Conservation (phyloP, 352 stramenopile species). For the Phytophthora fragariae region DNA sequence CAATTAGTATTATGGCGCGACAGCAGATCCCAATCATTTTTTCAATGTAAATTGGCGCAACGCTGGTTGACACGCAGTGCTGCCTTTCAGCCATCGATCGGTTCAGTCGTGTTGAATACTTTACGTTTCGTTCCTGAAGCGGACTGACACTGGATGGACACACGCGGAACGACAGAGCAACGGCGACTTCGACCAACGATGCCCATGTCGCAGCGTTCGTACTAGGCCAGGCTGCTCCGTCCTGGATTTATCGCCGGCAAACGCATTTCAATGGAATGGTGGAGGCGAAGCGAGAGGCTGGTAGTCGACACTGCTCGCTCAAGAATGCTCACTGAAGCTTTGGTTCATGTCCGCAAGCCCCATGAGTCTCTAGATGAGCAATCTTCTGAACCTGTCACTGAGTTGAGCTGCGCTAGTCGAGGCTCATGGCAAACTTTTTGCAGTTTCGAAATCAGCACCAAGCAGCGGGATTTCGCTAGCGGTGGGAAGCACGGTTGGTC, state of each 20-base stretch:
- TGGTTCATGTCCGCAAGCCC: background rate
- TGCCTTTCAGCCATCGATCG: background rate
- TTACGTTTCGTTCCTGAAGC: background rate
- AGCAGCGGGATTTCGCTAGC: background rate
- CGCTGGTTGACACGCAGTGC: background rate
- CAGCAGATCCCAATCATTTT: no score
- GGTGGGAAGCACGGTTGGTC: background rate
- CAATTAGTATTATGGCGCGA: no score
- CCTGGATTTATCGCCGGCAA: constrained; percentile 26
- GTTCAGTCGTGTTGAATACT: background rate
- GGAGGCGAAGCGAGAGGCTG: background rate
- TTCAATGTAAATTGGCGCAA: no score
- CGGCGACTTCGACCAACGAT: constrained; percentile 8
- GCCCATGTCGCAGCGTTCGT: constrained; percentile 21
- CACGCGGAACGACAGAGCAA: constrained; percentile 20
- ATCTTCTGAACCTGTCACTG: background rate
- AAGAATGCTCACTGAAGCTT: background rate
- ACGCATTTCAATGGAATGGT: constrained; percentile 9
- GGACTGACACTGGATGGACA: constrained; percentile 22
- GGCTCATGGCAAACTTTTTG: background rate
- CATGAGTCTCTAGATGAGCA: background rate
- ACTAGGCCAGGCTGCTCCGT: background rate
- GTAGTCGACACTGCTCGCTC: background rate
- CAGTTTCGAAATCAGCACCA: background rate
- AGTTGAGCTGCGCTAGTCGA: background rate